phyloP scores from a whole-genome alignment of 805 yeast species.

The Ogataea glucozyma region DNA sequence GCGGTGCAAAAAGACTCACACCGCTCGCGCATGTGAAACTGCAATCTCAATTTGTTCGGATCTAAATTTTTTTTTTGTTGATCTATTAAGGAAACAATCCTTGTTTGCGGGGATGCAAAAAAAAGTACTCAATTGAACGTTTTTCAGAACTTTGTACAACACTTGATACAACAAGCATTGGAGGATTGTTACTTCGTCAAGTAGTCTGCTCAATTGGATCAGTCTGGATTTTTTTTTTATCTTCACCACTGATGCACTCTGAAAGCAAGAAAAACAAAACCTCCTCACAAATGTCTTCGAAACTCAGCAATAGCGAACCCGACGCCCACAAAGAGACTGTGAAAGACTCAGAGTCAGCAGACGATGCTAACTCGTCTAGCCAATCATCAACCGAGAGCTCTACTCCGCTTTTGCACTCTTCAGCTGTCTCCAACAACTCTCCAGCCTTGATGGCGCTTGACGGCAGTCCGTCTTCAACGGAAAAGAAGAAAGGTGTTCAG shows the following conservation, averaged over 20 bases:
- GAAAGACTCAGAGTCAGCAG: slow-evolving; percentile 2
- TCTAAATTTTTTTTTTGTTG: slow-evolving; percentile 1
- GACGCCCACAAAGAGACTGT: neutral
- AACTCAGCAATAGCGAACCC: no score
- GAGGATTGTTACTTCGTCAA: no score
- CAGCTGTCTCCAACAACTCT: slow-evolving; percentile 9
- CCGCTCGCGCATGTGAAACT: slow-evolving; percentile 4
- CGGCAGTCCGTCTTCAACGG: neutral
- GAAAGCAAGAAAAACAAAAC: no score
- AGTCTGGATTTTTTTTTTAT: no score
- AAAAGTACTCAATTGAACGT: no score
- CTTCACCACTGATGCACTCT: no score
- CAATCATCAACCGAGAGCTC: slow-evolving; percentile 18
- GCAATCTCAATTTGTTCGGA: no score
- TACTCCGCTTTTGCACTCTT: slow-evolving; percentile 13
- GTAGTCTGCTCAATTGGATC: no score
- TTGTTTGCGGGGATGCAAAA: slow-evolving; percentile 1
- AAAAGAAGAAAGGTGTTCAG: slow-evolving; percentile 1
- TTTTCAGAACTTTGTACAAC: no score
- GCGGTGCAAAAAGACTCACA: slow-evolving; percentile 1
- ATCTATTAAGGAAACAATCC: neutral
- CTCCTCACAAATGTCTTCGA: no score
- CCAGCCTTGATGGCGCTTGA: slow-evolving; percentile 19
- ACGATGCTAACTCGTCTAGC: slow-evolving; percentile 7
- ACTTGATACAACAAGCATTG: no score